Base-by-base conservation (phyloP, 257 asterid genomes). In the Petrea volubilis region DNA sequence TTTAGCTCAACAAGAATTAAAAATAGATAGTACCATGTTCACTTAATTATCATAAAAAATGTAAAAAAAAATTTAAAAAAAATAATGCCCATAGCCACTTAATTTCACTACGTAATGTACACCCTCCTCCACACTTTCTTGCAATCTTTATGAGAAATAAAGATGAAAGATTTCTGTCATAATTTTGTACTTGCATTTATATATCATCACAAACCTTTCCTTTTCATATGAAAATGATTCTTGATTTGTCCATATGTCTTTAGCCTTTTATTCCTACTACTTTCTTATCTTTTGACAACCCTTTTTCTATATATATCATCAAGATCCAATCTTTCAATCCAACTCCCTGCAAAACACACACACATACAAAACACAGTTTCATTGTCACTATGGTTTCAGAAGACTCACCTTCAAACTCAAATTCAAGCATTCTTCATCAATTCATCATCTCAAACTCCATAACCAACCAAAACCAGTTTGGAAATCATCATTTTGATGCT, bases 391-490 rank as follows among this genome's bases (percentile, higher is more conserved):
- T 90, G 97, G 93, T 88, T 56, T 88, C 96, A 7, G 80, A 88
- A 70, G 88, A 83, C 25, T 80, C 95, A 5, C 74, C 85, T 2
- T 69, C 96, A 21, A 77, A 84, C 71, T 72, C 96, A 29, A 76
- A 71, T 49, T 80, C 90, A 61, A 90, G 85, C 72, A 81, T 81
- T 56, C 80, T 88, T 3, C 90, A 82, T 70, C 96, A 88, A 17
- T 90, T 90, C 61, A 83, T 83, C 4, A 64, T 80, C 60, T 75
- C 91, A 68, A 65, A 64, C 57, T 73, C 92, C 74, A 78, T 80
- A 49, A 64, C 83, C 47, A 47, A 76, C 43, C 85, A 83, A 67
- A 79, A 67, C 74, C 87, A 85, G 44, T 73, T 85, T 55, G 78
- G 69, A 2, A 71, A 50, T 77, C 86, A 86, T 12, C 77, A 80